Evolutionary conservation across 108 stramenopile genomes (phyloP).

Genomic region (Skeletonema grethae): DNA sequence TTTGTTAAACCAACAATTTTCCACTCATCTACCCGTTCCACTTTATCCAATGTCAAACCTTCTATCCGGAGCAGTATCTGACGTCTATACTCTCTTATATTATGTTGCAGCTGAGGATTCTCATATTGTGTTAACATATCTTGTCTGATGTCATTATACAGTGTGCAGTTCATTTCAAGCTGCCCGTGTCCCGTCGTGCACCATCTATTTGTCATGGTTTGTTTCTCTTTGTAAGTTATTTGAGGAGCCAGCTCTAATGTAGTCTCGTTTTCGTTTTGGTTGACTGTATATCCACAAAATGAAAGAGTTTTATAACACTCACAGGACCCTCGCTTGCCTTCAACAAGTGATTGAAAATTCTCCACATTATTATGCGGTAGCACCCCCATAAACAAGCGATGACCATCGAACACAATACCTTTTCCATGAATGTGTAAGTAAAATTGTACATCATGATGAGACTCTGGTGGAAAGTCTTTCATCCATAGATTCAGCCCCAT

Average conservation of each 20-base stretch:
- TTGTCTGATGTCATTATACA: neutral
- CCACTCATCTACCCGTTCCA: slow-evolving; percentile 18
- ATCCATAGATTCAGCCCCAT: slow-evolving; percentile 32
- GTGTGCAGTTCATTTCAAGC: neutral
- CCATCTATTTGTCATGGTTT: neutral
- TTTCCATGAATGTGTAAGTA: slow-evolving; percentile 24
- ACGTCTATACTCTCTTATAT: neutral
- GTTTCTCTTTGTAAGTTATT: neutral
- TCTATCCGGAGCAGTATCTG: neutral
- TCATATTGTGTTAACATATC: neutral
- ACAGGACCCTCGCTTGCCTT: neutral
- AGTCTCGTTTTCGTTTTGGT: neutral
- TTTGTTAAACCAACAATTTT: slow-evolving; percentile 26
- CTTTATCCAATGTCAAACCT: neutral
- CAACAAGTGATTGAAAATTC: neutral
- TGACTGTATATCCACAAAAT: slow-evolving; percentile 16
- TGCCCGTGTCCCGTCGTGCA: neutral
- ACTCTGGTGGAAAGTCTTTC: slow-evolving; percentile 11
- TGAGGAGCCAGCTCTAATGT: neutral
- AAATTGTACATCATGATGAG: slow-evolving; percentile 7
- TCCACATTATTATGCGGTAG: neutral
- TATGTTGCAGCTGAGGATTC: neutral
- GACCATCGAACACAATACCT: slow-evolving; percentile 28
- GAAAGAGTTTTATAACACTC: slow-evolving; percentile 16
- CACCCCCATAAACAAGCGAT: slow-evolving; percentile 4